Base-by-base conservation (phyloP, 164 flowering plant species). In the Liquidambar formosana region DNA sequence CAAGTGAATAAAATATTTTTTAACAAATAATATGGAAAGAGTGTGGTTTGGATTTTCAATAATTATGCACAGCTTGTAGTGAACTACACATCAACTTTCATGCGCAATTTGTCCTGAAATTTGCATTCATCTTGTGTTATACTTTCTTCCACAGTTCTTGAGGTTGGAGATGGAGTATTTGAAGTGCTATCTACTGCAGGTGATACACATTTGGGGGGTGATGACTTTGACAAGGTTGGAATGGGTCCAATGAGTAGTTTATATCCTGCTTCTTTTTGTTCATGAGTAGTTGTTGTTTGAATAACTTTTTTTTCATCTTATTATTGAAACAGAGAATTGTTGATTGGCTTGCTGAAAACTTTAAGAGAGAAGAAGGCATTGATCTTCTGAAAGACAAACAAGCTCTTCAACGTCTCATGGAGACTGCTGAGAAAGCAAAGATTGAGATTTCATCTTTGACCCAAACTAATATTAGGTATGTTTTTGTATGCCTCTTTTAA, bases 141-240 rank as follows among this genome's bases (percentile, higher is more conserved):
- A n/a, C n/a, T n/a, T n/a, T n/a, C n/a, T n/a, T n/a, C n/a, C n/a
- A 69, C 69, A 80, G 83, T 80, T 51, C 83, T 80, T 23, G 80
- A 80, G 69, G 83, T 80, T 66, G 83, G 83, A 10, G 81, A 80
- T 75, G 81, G 81, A 72, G 83, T 80, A 46, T 80, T 80, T 73
- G 83, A 80, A 64, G 83, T 80, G 61, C 70, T 80, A 9, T 80
- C 83, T 41, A 80, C 81, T 26, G 77, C 81, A 27, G 79, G 81
- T 52, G 81, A 77, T 49, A 77, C 83, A 12, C 83, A 80, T 72
- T 70, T n/a, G n/a, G n/a, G n/a, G n/a, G n/a, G n/a, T n/a, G n/a
- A n/a, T n/a, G n/a, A n/a, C n/a, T n/a, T n/a, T 70, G 83, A 80
- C 44, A 80, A 80, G 83, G 81, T 77, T 4, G 43, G 22, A 13